Conservation (phyloP, 495 filamentous ascomycete genomes). For the Hypomontagnella monticulosa region DNA sequence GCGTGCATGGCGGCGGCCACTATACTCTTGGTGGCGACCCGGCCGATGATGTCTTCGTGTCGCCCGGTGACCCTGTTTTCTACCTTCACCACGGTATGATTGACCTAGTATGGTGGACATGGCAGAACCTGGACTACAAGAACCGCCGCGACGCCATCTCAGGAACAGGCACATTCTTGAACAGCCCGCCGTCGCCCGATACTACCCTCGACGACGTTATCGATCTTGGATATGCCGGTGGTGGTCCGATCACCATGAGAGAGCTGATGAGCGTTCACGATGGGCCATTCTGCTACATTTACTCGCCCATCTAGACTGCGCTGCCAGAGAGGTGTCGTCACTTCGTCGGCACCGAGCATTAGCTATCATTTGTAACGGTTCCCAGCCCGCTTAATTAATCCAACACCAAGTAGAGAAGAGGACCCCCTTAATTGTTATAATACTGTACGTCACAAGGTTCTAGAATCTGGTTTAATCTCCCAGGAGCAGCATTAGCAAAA, state of each 20-base stretch:
- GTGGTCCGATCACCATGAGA: slow-evolving; percentile 53
- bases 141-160: slow-evolving; percentile 54
- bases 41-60: slow-evolving; percentile 64
- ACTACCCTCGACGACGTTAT: slow-evolving; percentile 54
- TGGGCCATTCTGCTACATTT: slow-evolving; percentile 63
- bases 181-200: slow-evolving; percentile 53
- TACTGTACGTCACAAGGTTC: too few relatives aligned
- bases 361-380: too few relatives aligned
- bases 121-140: slow-evolving; percentile 68
- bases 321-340: too few relatives aligned
- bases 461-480: too few relatives aligned
- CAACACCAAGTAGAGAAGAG: too few relatives aligned
- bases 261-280: slow-evolving; percentile 57
- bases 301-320: slow-evolving; percentile 36
- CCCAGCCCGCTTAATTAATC: too few relatives aligned
- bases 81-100: slow-evolving; percentile 64
- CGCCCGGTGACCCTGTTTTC: slow-evolving; percentile 73
- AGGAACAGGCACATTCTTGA: slow-evolving; percentile 67
- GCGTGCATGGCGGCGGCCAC: slow-evolving; percentile 72
- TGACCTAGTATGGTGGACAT: slow-evolving; percentile 68
- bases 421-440: too few relatives aligned
- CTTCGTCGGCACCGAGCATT: too few relatives aligned
- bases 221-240: slow-evolving; percentile 53
- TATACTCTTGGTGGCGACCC: slow-evolving; percentile 70
- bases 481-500: too few relatives aligned